Evolutionary conservation across 2,329 filamentous ascomycete species (phyloP), one percentile per base, ranked within the genome.

Genomic region (Shiraia bambusicola): DNA sequence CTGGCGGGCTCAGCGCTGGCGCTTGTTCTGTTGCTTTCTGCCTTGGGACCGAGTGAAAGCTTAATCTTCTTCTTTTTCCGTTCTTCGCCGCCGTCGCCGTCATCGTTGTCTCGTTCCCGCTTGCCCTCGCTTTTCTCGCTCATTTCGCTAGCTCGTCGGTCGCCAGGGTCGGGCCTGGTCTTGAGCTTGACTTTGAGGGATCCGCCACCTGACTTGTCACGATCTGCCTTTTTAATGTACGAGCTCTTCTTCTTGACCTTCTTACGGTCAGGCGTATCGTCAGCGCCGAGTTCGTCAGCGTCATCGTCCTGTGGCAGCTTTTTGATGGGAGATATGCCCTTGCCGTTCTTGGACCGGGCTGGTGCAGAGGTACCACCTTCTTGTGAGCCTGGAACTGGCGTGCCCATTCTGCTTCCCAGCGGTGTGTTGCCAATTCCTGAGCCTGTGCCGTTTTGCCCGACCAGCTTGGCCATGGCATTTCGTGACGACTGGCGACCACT

Each of bases 161-260:
- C 61, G 2, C 19, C 19, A 22, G 50, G 16, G 12, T 67, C 63
- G 8, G 55, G 58, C 32, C 48, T 51, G 1, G 59, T 58, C 31
- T 67, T 68, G 3, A 67, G 51, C 42, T 67, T 68, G 42, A 67
- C 60, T 34, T 67, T 67, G 8, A 65, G 42, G 4, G 50, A 39
- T 6, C 52, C 50, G 17, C 49, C 40, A 17, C 49, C 56, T n/a
- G 49, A 28, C 34, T 52, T 63, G 17, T 67, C 66, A 11, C 67
- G 60, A 32, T 70, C 67, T 4, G 66, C 67, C 34, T 70, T 69
- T 48, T 69, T 69, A 28, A 69, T 46, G 39, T 70, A 69, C 3
- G 63, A 64, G 36, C 60, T 64, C 52, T 76, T 76, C 61, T 77
- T 77, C 64, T 76, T 77, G 52, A 76, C 74, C 36, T 73, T 74